Percentiles rank a stretch among this genome's conserved stretches.
Evolutionary conservation across 495 filamentous ascomycete species (phyloP).

Genomic region (Rusavskia elegans): DNA sequence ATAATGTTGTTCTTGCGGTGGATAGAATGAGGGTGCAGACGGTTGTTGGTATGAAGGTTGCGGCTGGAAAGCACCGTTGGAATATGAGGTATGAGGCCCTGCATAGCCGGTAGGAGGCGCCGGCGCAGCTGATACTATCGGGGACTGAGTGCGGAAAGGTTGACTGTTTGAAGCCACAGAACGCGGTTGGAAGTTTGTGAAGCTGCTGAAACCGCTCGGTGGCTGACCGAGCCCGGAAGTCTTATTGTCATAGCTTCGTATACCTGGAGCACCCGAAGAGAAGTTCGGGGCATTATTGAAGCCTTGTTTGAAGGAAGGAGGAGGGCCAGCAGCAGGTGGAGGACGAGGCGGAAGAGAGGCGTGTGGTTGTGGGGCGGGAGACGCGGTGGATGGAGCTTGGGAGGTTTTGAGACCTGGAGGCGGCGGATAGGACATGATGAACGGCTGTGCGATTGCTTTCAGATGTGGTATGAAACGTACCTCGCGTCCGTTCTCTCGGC

Average conservation of each 20-base stretch:
- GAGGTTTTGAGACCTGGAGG: conserved; percentile 64
- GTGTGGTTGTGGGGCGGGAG: conserved; percentile 28
- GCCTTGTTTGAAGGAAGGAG: conserved; percentile 41
- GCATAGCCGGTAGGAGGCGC: conserved; percentile 25
- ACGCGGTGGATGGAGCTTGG: conserved; percentile 14
- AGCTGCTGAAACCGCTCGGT: conserved; percentile 23
- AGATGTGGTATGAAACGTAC: conserved; percentile 36
- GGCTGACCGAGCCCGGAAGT: conserved; percentile 19
- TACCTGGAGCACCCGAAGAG: conserved; percentile 22
- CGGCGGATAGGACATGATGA: conserved; percentile 91
- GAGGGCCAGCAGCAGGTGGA: conserved; percentile 44
- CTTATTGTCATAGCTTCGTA: conserved; percentile 13
- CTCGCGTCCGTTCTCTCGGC: conserved; percentile 31
- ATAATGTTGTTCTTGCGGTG: conserved; percentile 34
- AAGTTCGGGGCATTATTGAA: conserved; percentile 30
- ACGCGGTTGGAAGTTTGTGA: conserved; percentile 47
- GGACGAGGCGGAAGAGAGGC: conserved; percentile 74
- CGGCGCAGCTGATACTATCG: conserved; percentile 28
- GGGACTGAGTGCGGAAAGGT: conserved; percentile 25
- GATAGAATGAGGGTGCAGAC: conserved; percentile 27
- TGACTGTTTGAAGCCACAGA: conserved; percentile 34
- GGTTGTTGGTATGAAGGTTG: conserved; percentile 29
- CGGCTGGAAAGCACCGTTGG: conserved; percentile 26
- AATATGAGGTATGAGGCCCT: conserved; percentile 23
- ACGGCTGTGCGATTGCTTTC: conserved; percentile 38